phyloP scores from a whole-genome alignment of 192 early-diverging fungal genomes.

The Coemansia reversa region DNA sequence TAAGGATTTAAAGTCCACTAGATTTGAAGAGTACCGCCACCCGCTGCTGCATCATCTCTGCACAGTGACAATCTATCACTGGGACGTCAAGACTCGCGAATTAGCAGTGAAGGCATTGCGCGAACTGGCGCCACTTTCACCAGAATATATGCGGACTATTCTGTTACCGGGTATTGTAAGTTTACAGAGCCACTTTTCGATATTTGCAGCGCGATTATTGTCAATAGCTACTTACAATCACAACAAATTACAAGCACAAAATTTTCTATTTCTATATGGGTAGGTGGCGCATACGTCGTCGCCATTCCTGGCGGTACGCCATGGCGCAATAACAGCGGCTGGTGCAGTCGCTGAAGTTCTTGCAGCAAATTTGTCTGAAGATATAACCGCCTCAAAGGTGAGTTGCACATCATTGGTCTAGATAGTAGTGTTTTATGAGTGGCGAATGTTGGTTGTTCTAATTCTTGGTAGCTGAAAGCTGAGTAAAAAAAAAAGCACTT shows the following conservation, averaged over 20 bases:
- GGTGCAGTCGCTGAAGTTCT: conserved; percentile 41
- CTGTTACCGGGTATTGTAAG: conserved; percentile 65
- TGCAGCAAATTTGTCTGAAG: conserved; percentile 13
- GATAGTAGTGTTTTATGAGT: neutral
- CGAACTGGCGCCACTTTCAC: conserved; percentile 61
- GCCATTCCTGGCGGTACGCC: conserved; percentile 53
- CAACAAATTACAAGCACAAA: neutral
- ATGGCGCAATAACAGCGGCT: conserved; percentile 42
- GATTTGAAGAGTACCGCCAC: conserved; percentile 70
- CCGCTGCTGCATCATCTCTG: conserved; percentile 73
- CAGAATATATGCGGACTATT: conserved; percentile 54
- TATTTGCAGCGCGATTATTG: neutral
- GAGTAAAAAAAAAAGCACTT: conserved; percentile 2
- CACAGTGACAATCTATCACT: conserved; percentile 70
- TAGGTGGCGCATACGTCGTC: conserved; percentile 38
- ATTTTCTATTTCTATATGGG: neutral
- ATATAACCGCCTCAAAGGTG: conserved; percentile 17
- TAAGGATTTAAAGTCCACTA: neutral
- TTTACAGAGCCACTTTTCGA: neutral
- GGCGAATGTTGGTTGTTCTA: neutral
- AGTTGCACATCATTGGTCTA: conserved; percentile 1
- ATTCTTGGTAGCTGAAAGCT: neutral
- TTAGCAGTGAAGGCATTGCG: conserved; percentile 74
- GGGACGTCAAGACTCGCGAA: conserved; percentile 81
- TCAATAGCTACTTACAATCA: neutral